Conservation (phyloP, 2,329 filamentous ascomycete genomes). For the Colletotrichum shisoi region DNA sequence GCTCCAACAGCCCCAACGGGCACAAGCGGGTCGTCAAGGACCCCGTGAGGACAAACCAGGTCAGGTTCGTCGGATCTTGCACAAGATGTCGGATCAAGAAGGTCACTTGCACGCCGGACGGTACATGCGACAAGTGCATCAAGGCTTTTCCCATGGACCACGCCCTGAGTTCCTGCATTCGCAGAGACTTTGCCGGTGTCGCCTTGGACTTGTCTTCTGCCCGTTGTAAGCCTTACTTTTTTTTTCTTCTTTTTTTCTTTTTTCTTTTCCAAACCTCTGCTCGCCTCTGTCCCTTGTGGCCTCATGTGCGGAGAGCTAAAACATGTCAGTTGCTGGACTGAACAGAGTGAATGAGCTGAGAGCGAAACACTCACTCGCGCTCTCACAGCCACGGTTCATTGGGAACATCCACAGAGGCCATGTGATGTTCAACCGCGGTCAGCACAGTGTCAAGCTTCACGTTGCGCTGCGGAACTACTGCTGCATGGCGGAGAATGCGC, state of each 20-base stretch:
- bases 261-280: neutral
- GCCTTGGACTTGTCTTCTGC: neutral
- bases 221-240: neutral
- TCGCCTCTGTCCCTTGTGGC: neutral
- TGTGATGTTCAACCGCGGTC: neutral
- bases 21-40: conserved; percentile 4
- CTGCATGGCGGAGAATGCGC: neutral
- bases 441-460: neutral
- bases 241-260: neutral
- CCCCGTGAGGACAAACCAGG: neutral
- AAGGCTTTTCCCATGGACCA: neutral
- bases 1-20: neutral
- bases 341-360: neutral
- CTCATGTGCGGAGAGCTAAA: neutral
- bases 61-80: neutral
- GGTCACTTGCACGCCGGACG: neutral
- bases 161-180: neutral
- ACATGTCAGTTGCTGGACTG: neutral
- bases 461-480: conserved; percentile 1
- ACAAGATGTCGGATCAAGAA: conserved; percentile 3
- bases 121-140: neutral
- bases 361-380: neutral
- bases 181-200: neutral
- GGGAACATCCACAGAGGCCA: neutral
- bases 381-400: neutral